Conservation (phyloP, 2,329 filamentous ascomycete species). For the Neonectria sp. region DNA sequence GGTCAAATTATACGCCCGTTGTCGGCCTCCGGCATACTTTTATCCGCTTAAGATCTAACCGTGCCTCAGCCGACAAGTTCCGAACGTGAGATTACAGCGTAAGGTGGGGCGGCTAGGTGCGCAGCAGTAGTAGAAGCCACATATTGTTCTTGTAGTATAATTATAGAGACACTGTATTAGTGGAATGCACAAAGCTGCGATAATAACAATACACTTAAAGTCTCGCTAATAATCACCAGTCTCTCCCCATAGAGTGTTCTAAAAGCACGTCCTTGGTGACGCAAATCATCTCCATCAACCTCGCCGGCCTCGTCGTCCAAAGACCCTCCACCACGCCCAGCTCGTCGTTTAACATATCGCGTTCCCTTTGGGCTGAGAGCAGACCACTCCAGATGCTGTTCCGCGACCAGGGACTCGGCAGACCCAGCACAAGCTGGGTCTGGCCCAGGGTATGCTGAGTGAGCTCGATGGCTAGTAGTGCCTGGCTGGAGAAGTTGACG, state of each 20-base stretch:
- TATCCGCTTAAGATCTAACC: no score
- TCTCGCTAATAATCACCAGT: neutral
- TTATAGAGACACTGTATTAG: no score
- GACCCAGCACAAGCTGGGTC: slow-evolving; percentile 35
- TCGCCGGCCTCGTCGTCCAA: slow-evolving; percentile 19
- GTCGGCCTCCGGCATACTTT: no score
- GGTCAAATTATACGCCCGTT: no score
- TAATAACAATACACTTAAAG: neutral
- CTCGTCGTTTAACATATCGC: slow-evolving; percentile 32
- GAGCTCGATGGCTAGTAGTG: slow-evolving; percentile 37
- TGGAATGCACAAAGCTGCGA: neutral
- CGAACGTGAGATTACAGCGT: no score
- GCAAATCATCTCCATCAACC: slow-evolving; percentile 13
- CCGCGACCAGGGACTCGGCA: slow-evolving; percentile 26
- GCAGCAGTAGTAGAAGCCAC: no score
- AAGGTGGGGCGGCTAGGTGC: no score
- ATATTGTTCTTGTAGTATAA: no score
- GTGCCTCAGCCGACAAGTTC: no score
- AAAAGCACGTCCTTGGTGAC: no score
- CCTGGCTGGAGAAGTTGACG: slow-evolving; percentile 33
- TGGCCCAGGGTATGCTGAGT: slow-evolving; percentile 31
- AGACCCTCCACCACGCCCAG: slow-evolving; percentile 19
- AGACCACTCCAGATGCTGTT: slow-evolving; percentile 29
- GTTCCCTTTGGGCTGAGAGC: slow-evolving; percentile 18
- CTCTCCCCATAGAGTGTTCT: no score